phyloP scores from a whole-genome alignment of 2,329 filamentous ascomycete species.

The Ramularia endophylla region DNA sequence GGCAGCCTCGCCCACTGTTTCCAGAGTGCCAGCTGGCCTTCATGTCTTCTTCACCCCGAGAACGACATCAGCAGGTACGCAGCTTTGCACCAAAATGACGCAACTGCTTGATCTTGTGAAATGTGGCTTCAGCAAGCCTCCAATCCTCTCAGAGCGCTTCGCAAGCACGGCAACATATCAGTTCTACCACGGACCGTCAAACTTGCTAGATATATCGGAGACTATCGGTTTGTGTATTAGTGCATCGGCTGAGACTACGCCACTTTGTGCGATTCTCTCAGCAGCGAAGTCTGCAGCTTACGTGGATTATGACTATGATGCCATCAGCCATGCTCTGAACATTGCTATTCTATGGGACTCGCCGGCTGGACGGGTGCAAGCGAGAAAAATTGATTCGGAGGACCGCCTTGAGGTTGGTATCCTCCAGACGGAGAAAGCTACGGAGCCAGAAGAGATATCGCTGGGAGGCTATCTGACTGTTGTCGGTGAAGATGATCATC shows the following conservation, averaged over 20 bases:
- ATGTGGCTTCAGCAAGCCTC: slow-evolving; percentile 46
- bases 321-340: slow-evolving; percentile 58
- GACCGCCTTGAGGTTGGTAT: slow-evolving; percentile 70
- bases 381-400: slow-evolving; percentile 7
- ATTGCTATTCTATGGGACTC: slow-evolving; percentile 36
- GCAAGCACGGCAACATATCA: slow-evolving; percentile 60
- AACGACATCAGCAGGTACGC: slow-evolving; percentile 15
- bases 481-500: slow-evolving; percentile 65
- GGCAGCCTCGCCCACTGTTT: slow-evolving; percentile 63
- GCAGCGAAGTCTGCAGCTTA: slow-evolving; percentile 30
- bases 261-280: slow-evolving; percentile 12
- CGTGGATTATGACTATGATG: slow-evolving; percentile 73
- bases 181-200: slow-evolving; percentile 61
- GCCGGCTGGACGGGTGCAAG: neutral
- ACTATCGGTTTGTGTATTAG: slow-evolving; percentile 2
- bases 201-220: slow-evolving; percentile 46
- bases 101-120: slow-evolving; percentile 51
- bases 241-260: neutral
- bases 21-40: slow-evolving; percentile 70
- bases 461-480: slow-evolving; percentile 74
- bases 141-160: slow-evolving; percentile 53
- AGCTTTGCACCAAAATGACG: slow-evolving; percentile 55
- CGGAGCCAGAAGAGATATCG: slow-evolving; percentile 66
- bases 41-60: slow-evolving; percentile 70
- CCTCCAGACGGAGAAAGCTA: slow-evolving; percentile 57